Evolutionary conservation across 306 rosid genomes (phyloP), one percentile per base, ranked within the genome.

Genomic region (Vigna mungo): DNA sequence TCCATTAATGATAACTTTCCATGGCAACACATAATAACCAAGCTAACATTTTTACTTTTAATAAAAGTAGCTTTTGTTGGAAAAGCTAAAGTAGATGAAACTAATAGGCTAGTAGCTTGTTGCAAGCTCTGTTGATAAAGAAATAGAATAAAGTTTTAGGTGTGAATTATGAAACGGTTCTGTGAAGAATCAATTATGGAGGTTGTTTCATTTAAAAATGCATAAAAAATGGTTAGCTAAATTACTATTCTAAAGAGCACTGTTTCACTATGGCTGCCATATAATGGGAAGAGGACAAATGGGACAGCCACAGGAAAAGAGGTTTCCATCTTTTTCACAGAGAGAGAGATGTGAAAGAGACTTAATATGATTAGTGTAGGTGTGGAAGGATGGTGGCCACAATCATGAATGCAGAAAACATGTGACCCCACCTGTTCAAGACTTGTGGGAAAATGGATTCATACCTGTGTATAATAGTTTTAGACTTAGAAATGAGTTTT

Each of bases 321-420:
- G 64, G 41, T 44, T 78, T 75, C 71, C 0, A 30, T 78, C 21
- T 75, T 70, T 72, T 82, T 74, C 68, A 58, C 71, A 66, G 64
- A 67, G 81, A 61, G 17, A 37, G 25, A 67, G 82, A 58, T 78
- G 71, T 30, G 67, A 67, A 86, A 86, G 69, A 77, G 76, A 79
- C 70, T 64, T 23, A 15, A 74, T 41, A 88, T 88, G 48, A 88
- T 89, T 74, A 74, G 78, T 52, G 83, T 78, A 72, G 76, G 80
- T 84, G 86, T 72, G 84, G 30, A 67, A 61, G 76, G 78, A 15
- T 39, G 67, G 83, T 75, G 75, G 68, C 84, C 49, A 71, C 79
- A 68, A 92, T 88, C 70, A 89, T 89, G 78, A 76, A 68, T 61
- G 47, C 39, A 37, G 62, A 64, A 69, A 81, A 86, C 86, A 76